A percentile compares a stretch with the other conserved stretches of the same genome.
Evolutionary conservation across 2,329 filamentous ascomycete genomes (phyloP).

Genomic region (Colletotrichum eremochloae): DNA sequence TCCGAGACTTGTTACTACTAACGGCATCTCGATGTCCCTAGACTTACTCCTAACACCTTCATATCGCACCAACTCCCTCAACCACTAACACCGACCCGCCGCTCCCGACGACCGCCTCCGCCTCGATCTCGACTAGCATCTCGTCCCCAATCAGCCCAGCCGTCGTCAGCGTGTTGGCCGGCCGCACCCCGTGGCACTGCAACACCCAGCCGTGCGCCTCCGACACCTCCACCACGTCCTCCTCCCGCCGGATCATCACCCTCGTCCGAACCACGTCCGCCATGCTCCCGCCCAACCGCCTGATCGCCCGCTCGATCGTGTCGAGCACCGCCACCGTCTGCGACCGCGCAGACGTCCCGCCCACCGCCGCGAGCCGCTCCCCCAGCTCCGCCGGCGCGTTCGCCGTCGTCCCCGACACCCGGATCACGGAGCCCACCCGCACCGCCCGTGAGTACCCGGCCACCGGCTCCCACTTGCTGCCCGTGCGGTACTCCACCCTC

Average conservation of each 20-base stretch:
- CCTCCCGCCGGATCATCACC: constrained; percentile 29
- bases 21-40: no score
- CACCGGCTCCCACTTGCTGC: constrained; percentile 31
- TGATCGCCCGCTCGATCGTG: constrained; percentile 8
- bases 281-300: constrained; percentile 23
- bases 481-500: constrained; percentile 22
- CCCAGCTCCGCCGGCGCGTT: constrained; percentile 14
- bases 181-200: constrained; percentile 11
- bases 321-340: constrained; percentile 31
- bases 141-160: constrained; percentile 24
- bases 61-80: neutral
- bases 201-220: constrained; percentile 31
- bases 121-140: constrained; percentile 28
- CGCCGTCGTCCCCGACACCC: constrained; percentile 32
- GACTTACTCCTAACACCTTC: no score
- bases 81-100: constrained; percentile 13
- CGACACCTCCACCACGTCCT: constrained; percentile 21
- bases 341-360: constrained; percentile 19
- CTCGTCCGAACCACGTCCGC: constrained; percentile 34
- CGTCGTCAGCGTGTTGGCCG: constrained; percentile 14
- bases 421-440: neutral
- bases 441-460: constrained; percentile 29
- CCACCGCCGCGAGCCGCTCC: neutral
- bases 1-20: no score
- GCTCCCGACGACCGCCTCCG: constrained; percentile 16